Conservation (phyloP, 495 filamentous ascomycete species). For the Daldinia grandis region DNA sequence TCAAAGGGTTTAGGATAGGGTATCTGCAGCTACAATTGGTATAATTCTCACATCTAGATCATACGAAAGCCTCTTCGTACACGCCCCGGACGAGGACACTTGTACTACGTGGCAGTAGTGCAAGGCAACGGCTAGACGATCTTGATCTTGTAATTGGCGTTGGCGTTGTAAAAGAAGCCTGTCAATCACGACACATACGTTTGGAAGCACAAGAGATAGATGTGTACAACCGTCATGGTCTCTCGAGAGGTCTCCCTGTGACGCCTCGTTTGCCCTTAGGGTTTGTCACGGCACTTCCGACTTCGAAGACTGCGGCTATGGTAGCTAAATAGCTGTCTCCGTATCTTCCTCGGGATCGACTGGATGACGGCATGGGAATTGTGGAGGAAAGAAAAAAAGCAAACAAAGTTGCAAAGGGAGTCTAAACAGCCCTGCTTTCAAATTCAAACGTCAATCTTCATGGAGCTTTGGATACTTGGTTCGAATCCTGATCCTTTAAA, state of each 20-base stretch:
- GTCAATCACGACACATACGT: slow-evolving; percentile 19
- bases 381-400: slow-evolving; percentile 21
- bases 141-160: slow-evolving; percentile 10
- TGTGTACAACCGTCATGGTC: slow-evolving; percentile 21
- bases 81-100: slow-evolving; percentile 23
- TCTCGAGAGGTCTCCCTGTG: slow-evolving; percentile 18
- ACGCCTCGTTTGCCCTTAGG: slow-evolving; percentile 6
- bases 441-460: slow-evolving; percentile 3
- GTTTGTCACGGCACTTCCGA: neutral
- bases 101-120: slow-evolving; percentile 40
- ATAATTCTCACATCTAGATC: slow-evolving; percentile 24
- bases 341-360: slow-evolving; percentile 17
- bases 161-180: slow-evolving; percentile 18
- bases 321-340: neutral
- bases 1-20: slow-evolving; percentile 26
- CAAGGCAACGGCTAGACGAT: slow-evolving; percentile 30
- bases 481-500: slow-evolving; percentile 26
- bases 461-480: slow-evolving; percentile 6
- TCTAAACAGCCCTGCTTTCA: slow-evolving; percentile 11
- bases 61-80: slow-evolving; percentile 26
- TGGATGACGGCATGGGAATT: slow-evolving; percentile 18
- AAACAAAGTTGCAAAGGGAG: slow-evolving; percentile 21
- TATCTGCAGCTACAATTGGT: slow-evolving; percentile 42
- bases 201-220: slow-evolving; percentile 19
- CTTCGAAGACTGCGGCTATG: neutral